Percentiles rank a stretch among this genome's conserved stretches.
Evolutionary conservation across 2,329 filamentous ascomycete genomes (phyloP).

Genomic region (Chrysoporthe austroafricana): DNA sequence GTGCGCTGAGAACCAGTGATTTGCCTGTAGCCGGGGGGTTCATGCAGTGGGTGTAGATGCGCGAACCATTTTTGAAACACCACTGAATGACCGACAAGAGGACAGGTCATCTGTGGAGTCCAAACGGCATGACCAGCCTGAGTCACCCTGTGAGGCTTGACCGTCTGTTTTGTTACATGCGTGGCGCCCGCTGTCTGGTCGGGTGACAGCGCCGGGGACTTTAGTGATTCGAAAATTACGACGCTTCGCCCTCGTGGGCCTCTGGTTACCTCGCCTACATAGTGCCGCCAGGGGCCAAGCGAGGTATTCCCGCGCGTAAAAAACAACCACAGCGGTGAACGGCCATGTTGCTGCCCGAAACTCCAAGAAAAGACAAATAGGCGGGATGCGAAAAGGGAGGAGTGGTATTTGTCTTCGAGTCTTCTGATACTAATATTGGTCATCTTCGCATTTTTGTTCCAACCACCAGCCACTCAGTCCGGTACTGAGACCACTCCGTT

Average conservation of each 20-base stretch:
- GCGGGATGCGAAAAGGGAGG: not conserved
- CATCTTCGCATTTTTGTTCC: constrained; percentile 5
- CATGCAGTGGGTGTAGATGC: not conserved
- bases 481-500: not conserved
- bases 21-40: not conserved
- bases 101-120: constrained; percentile 17
- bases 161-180: not conserved
- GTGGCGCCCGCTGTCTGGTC: constrained; percentile 5
- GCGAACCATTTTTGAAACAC: constrained; percentile 7
- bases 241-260: not conserved
- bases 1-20: constrained; percentile 1
- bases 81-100: not conserved
- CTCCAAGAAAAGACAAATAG: not conserved
- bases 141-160: not conserved
- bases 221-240: not conserved
- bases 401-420: not conserved
- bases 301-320: not conserved
- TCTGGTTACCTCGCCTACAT: not conserved
- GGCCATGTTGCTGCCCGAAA: constrained; percentile 2
- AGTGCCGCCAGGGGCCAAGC: no score
- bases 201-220: not conserved
- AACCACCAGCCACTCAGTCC: not conserved
- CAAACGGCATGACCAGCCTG: constrained; percentile 9
- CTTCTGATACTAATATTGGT: constrained; percentile 12
- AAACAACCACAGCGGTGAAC: not conserved